These are phyloP conservation scores for Tetragonia tetragonoides DNA, from an alignment of 148 eudicot species.

Conservation along the genomic window DNA sequence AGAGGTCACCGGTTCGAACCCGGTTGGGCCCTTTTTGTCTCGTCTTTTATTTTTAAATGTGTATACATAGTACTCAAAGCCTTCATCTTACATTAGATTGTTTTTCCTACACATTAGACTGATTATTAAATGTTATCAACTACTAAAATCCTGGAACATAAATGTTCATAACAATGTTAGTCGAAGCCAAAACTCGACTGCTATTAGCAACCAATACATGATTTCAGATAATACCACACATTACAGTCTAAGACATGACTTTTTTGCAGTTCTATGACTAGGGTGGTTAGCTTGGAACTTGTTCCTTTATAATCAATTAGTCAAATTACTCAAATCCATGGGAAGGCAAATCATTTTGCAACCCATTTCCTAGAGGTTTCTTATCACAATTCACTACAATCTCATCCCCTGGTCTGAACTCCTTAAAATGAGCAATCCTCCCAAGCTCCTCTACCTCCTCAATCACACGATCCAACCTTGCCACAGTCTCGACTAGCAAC, in stretches of 20 bases:
- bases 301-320: not conserved
- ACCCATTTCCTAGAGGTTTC: constrained; percentile 16
- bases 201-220: not conserved
- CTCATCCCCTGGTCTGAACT: constrained; percentile 43
- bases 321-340: constrained; percentile 38
- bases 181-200: not conserved
- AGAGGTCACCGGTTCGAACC: constrained; percentile 25
- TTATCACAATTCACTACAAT: constrained; percentile 20
- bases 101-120: too few relatives aligned
- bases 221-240: not conserved
- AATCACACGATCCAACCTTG: constrained; percentile 77
- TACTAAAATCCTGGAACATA: not conserved
- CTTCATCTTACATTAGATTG: too few relatives aligned
- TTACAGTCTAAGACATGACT: not conserved
- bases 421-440: constrained; percentile 65
- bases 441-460: constrained; percentile 90
- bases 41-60: not conserved
- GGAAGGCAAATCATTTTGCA: constrained; percentile 54
- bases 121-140: too few relatives aligned
- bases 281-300: not conserved
- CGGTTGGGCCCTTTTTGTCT: constrained; percentile 20
- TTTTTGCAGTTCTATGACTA: not conserved
- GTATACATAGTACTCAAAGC: too few relatives aligned
- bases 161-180: not conserved
- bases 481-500: constrained; percentile 80